These are phyloP conservation scores for Begonia loranthoides DNA, from an alignment of 306 rosid species.

Conservation along the genomic window DNA sequence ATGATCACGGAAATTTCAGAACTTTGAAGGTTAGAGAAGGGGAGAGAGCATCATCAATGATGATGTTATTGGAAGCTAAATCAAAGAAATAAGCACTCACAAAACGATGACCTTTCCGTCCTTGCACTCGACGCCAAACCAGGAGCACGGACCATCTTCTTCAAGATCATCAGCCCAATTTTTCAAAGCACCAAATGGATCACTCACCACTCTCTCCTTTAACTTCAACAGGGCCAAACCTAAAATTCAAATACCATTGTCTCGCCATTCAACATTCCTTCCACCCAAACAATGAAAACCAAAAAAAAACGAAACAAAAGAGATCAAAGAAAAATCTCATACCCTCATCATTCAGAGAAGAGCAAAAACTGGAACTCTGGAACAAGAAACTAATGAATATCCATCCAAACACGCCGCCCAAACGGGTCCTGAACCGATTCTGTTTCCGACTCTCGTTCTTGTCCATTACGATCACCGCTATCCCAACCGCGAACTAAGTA, in stretches of 20 bases:
- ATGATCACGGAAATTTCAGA: no score
- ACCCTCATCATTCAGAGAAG: constrained; percentile 70
- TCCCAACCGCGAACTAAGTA: constrained; percentile 5
- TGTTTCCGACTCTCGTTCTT: constrained; percentile 29
- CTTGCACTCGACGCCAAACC: constrained; percentile 69
- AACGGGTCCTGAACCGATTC: constrained; percentile 20
- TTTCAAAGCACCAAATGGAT: constrained; percentile 63
- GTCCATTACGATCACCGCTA: constrained; percentile 4
- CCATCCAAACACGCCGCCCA: constrained; percentile 5
- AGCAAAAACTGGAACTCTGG: constrained; percentile 30
- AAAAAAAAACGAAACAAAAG: no score
- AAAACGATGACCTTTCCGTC: constrained; percentile 46
- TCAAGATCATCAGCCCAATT: constrained; percentile 46
- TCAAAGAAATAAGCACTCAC: constrained; percentile 32
- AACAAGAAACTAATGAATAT: constrained; percentile 22
- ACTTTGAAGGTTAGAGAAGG: not conserved
- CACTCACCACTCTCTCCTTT: constrained; percentile 39
- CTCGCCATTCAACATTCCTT: constrained; percentile 2
- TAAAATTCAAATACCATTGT: constrained; percentile 15
- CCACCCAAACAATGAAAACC: constrained; percentile 1
- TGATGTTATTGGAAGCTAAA: no score
- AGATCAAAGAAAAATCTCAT: not conserved
- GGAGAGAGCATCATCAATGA: not conserved
- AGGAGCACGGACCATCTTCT: constrained; percentile 33
- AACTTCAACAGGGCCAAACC: constrained; percentile 69